A percentile compares a stretch with the other conserved stretches of the same genome.
phyloP scores from a whole-genome alignment of 2,329 filamentous ascomycete genomes.

The Septoria linicola region DNA sequence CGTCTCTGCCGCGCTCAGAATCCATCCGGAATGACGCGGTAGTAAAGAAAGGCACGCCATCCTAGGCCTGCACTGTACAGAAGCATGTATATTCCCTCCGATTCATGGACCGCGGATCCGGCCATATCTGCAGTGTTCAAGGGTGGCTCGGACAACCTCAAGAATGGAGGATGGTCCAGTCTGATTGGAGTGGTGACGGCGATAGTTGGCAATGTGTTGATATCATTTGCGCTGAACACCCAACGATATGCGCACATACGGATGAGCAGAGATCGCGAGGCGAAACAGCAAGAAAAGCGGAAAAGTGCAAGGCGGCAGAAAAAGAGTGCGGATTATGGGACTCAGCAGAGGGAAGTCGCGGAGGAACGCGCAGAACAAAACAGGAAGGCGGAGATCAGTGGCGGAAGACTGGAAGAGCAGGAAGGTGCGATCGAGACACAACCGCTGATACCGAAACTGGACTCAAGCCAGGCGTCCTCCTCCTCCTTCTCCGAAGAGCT shows the following conservation, averaged over 20 bases:
- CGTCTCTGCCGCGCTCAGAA: no score
- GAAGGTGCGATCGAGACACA: conserved; percentile 49
- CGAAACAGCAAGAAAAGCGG: conserved; percentile 39
- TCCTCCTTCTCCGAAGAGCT: conserved; percentile 42
- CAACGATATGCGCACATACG: conserved; percentile 93
- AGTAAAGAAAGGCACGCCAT: no score
- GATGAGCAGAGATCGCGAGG: conserved; percentile 67
- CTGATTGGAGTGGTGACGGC: conserved; percentile 93
- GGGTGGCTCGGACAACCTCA: conserved; percentile 9
- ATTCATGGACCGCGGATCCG: background rate
- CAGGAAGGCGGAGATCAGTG: conserved; percentile 22
- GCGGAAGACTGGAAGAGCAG: conserved; percentile 35
- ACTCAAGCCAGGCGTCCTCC: conserved; percentile 45
- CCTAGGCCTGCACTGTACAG: background rate
- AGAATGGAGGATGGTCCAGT: conserved; percentile 69
- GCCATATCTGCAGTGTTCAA: conserved; percentile 7
- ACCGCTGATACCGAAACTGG: conserved; percentile 53
- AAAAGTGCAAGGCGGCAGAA: conserved; percentile 37
- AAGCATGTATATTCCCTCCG: conserved; percentile 11
- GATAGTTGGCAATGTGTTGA: conserved; percentile 88
- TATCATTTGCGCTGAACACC: conserved; percentile 92
- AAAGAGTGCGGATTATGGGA: conserved; percentile 52
- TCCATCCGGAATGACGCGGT: no score
- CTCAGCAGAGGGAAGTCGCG: conserved; percentile 39
- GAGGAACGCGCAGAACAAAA: conserved; percentile 35